These are phyloP conservation scores for Chenopodium suecicum DNA, from an alignment of 148 eudicot species.

Conservation along the genomic window DNA sequence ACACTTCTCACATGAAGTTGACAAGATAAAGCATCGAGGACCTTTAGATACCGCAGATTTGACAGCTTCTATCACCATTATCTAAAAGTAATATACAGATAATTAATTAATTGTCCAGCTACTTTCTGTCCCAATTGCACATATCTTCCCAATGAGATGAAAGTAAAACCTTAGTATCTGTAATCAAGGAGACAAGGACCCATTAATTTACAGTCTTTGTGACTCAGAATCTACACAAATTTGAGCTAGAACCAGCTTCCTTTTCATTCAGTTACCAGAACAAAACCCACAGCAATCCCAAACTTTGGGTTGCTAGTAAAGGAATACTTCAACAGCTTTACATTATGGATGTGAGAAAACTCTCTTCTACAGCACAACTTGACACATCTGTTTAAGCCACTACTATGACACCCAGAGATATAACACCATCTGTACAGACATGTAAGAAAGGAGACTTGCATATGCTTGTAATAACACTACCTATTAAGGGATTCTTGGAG, in stretches of 20 bases:
- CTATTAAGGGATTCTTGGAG: constrained; percentile 76
- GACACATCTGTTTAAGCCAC: background rate
- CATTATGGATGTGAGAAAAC: background rate
- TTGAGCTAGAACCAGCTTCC: background rate
- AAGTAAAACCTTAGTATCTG: background rate
- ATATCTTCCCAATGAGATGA: background rate
- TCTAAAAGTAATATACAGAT: background rate
- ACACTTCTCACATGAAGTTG: background rate
- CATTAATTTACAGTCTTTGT: background rate
- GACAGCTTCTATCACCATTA: background rate
- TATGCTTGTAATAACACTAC: constrained; percentile 33
- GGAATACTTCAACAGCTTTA: background rate
- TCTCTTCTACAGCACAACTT: background rate
- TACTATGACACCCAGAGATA: background rate
- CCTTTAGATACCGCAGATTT: background rate
- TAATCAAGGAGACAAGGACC: background rate
- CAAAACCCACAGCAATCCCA: background rate
- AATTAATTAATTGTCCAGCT: background rate
- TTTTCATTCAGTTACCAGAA: background rate
- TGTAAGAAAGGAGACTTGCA: background rate
- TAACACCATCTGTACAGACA: background rate
- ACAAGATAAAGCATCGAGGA: background rate
- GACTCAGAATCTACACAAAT: background rate
- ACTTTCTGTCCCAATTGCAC: background rate
- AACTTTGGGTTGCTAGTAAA: background rate